A percentile compares a stretch with the other conserved stretches of the same genome.
phyloP scores from a whole-genome alignment of 345 rosid genomes.

The Syzygium aqueum region DNA sequence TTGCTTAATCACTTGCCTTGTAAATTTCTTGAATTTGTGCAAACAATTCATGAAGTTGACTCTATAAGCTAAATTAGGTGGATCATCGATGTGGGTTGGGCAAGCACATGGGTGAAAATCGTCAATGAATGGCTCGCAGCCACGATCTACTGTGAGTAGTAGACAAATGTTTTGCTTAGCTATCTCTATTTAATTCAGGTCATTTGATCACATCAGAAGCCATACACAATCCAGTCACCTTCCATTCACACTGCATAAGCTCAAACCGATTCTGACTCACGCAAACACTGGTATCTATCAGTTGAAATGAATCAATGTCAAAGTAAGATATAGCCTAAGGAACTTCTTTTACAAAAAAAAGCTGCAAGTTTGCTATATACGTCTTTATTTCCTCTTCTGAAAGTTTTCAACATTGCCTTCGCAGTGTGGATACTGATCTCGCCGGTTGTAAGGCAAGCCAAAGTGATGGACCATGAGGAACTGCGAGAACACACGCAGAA shows the following conservation, averaged over 20 bases:
- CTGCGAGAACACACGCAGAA: conserved; percentile 2
- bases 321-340: neutral
- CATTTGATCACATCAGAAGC: neutral
- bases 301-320: neutral
- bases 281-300: neutral
- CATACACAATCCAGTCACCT: neutral
- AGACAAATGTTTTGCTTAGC: neutral
- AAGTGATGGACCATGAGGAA: conserved; percentile 27
- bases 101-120: conserved; percentile 91
- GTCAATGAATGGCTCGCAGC: conserved; percentile 89
- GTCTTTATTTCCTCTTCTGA: neutral
- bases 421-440: conserved; percentile 81
- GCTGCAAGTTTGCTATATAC: neutral
- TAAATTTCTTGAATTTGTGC: neutral
- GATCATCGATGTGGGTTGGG: conserved; percentile 91
- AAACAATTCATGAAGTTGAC: neutral
- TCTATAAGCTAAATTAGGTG: conserved; percentile 32
- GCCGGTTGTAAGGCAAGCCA: conserved; percentile 46
- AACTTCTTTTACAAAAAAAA: neutral
- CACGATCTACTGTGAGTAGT: conserved; percentile 56
- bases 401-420: neutral
- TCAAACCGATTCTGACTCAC: neutral
- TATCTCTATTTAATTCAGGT: neutral
- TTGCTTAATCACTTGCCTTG: neutral
- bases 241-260: neutral